phyloP scores from a whole-genome alignment of 768 basidiomycete species.

The Trametes cubensis region DNA sequence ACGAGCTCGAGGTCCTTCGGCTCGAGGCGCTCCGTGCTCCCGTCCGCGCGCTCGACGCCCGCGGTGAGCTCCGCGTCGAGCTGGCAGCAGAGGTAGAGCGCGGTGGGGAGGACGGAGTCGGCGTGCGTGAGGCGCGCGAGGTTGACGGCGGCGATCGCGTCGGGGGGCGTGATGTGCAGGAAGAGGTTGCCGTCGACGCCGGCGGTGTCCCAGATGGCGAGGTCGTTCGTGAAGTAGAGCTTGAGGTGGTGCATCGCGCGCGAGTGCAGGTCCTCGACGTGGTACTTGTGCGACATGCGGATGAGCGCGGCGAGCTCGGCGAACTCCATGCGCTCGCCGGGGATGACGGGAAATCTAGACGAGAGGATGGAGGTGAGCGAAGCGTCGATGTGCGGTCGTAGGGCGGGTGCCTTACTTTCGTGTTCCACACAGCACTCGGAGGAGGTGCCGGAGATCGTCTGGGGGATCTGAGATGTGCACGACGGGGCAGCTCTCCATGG shows the following conservation, averaged over 20 bases:
- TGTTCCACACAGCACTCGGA: constrained; percentile 15
- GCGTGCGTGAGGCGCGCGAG: constrained; percentile 27
- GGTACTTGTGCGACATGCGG: constrained; percentile 30
- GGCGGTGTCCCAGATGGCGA: constrained; percentile 23
- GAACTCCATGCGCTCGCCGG: constrained; percentile 23
- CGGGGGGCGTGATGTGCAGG: constrained; percentile 25
- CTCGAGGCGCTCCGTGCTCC: constrained; percentile 19
- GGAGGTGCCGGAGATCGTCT: constrained; percentile 21
- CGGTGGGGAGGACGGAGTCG: constrained; percentile 26
- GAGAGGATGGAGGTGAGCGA: not conserved
- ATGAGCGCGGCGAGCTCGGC: constrained; percentile 25
- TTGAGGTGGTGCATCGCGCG: constrained; percentile 24
- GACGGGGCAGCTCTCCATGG: constrained; percentile 24
- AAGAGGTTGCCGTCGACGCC: constrained; percentile 25
- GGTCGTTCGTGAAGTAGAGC: constrained; percentile 26
- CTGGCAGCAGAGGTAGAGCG: constrained; percentile 27
- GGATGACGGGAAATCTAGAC: constrained; percentile 19
- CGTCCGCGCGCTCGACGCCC: constrained; percentile 24
- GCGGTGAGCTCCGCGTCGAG: constrained; percentile 19
- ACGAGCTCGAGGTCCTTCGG: constrained; percentile 22
- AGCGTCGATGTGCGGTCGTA: not conserved
- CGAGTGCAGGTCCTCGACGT: constrained; percentile 23
- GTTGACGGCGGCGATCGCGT: constrained; percentile 25
- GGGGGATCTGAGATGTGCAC: constrained; percentile 25
- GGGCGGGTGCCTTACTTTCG: constrained; percentile 13